Evolutionary conservation across 2,329 filamentous ascomycete genomes (phyloP).

Genomic region (Colletotrichum sp.): DNA sequence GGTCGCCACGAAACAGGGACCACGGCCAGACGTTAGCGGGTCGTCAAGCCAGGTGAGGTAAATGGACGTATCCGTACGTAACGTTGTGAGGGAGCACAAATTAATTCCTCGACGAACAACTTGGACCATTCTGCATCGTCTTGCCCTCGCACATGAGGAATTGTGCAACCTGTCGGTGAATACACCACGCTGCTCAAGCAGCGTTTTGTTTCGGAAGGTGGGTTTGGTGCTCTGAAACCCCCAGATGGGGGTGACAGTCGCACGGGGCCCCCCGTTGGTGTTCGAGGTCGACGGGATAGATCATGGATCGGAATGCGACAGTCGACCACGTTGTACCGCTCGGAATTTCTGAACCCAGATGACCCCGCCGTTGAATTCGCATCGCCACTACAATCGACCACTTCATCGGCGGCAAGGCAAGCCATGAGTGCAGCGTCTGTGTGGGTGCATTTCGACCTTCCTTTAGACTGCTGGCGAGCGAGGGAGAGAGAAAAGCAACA

Average conservation of each 20-base stretch:
- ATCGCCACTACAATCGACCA: background rate
- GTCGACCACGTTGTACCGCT: background rate
- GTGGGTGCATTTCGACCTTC: background rate
- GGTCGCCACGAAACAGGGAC: slow-evolving; percentile 8
- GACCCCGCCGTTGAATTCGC: background rate
- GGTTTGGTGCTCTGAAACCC: slow-evolving; percentile 8
- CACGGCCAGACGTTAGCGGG: background rate
- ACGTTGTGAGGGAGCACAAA: background rate
- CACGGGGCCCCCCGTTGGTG: background rate
- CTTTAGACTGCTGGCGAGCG: background rate
- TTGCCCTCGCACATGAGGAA: slow-evolving; percentile 5
- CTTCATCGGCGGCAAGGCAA: background rate
- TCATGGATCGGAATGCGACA: background rate
- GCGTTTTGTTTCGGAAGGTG: slow-evolving; percentile 16
- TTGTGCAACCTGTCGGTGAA: slow-evolving; percentile 22
- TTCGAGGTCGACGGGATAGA: background rate
- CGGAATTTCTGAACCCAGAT: background rate
- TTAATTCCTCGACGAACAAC: background rate
- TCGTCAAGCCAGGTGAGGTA: background rate
- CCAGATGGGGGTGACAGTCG: background rate
- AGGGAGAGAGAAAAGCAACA: slow-evolving; percentile 3
- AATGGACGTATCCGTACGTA: background rate
- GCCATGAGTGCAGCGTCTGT: background rate
- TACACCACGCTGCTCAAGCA: slow-evolving; percentile 19
- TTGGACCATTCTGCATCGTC: background rate